These are phyloP conservation scores for Claviceps sp. DNA, from an alignment of 2,329 filamentous ascomycete genomes.

Conservation along the genomic window DNA sequence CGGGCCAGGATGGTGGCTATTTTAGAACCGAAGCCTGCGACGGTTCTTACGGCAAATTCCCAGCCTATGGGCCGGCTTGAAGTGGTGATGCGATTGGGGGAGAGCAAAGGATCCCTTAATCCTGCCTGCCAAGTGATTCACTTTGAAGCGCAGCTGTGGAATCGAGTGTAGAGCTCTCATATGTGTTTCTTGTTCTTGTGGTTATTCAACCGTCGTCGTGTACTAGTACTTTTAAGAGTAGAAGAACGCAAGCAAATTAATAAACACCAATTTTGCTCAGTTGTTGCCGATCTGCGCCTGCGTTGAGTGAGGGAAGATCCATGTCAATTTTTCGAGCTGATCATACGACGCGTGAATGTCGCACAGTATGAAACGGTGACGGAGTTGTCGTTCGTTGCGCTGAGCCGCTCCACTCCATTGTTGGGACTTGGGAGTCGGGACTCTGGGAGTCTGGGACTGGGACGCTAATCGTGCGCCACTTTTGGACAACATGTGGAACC, in stretches of 20 bases:
- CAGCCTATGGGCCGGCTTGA: constrained; percentile 5
- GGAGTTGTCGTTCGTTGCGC: background rate
- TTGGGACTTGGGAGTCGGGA: background rate
- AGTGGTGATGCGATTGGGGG: background rate
- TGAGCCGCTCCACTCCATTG: background rate
- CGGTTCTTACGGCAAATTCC: constrained; percentile 7
- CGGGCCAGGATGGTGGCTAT: constrained; percentile 6
- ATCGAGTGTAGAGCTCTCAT: background rate
- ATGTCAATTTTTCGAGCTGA: no score
- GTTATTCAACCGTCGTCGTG: background rate
- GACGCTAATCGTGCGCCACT: background rate
- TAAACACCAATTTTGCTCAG: no score
- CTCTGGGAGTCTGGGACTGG: background rate
- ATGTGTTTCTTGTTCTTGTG: background rate
- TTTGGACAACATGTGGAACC: background rate
- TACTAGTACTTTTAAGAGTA: no score
- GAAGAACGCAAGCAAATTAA: no score
- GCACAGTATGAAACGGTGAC: background rate
- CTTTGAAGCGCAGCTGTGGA: background rate
- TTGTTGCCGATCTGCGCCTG: background rate
- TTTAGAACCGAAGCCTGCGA: constrained; percentile 8
- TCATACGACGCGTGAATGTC: background rate
- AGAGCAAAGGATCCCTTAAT: background rate
- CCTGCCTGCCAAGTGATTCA: background rate
- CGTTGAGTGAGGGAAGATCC: background rate